Evolutionary conservation across 345 rosid genomes (phyloP), one percentile per base, ranked within the genome.

Genomic region (Bruguiera parviflora): DNA sequence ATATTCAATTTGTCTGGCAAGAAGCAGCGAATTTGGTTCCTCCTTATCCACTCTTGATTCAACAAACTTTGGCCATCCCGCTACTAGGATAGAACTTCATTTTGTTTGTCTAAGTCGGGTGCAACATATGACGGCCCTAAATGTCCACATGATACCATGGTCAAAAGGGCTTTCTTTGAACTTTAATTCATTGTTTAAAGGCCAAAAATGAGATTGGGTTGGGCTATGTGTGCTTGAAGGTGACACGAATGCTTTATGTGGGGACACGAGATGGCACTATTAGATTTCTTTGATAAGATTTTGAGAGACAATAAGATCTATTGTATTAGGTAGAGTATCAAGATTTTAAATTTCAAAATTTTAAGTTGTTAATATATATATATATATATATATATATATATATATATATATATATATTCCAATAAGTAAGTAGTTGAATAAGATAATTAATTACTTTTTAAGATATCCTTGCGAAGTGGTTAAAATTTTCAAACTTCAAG

Each of bases 1-100:
- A 77, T 79, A 77, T 79, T 79, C 84, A 81, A 72, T 63, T 81
- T 79, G 78, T 75, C 81, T 66, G 69, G 61, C 25, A 61, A 52
- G 57, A 66, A 63, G 29, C 29, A 47, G 71, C 21, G 65, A 47
- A 53, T 28, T 64, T 13, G 59, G 76, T 70, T 75, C 71, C 74
- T 70, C 65, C 74, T 77, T 63, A 72, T 75, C 78, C 74, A 59
- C 51, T 69, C 71, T 3, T 13, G 43, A 58, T 57, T 69, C 27
- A 27, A 20, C 19, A n/a, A 28, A 37, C 57, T 11, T 2, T 33
- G 63, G 52, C 47, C 71, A 52, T 43, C 35, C 51, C 53, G 33
- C 63, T 51, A 21, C 75, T 32, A 19, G 39, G 33, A 47, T 75
- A 63, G 21, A 63, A 18, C 64, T 25, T 63, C 15, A 58, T 71